Base-by-base conservation (phyloP, 2,329 filamentous ascomycete genomes). In the Scedosporium boydii region DNA sequence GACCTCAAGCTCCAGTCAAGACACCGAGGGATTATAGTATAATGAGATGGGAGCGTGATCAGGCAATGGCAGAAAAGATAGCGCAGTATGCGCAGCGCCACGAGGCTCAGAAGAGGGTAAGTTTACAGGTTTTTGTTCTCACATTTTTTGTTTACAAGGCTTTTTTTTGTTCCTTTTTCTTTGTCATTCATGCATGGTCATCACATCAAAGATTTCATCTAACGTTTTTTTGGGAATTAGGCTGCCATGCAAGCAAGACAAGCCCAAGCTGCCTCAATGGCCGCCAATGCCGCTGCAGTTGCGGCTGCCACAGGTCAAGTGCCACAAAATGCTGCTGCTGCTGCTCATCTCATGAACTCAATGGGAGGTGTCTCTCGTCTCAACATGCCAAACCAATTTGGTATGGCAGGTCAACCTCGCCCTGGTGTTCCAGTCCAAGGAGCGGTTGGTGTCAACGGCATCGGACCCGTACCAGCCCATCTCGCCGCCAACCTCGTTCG, bases 11-110 rank as follows among this genome's bases (percentile, higher is more conserved):
- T 70, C 61, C 61, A 16, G 18, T 61, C 70, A 90, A 92, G 70
- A 96, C 93, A 0, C 95, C 95, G 0, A 85, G 90, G 68, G 91
- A 98, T 67, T 96, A 97, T 72, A 97, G 93, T 70, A 82, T 90
- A 60, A 82, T 97, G 70, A 92, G 95, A 68, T 88, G 89, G 76
- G 93, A 98, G 70, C 86, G 91, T 55, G 93, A 98, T 68, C 81
- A 93, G 70, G 80, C 82, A 66, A 70, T 87, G 63, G 81, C 81
- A 21, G 84, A 87, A 71, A 81, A 82, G 69, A 80, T 87, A 77
- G 77, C 79, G 59, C 77, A 81, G 65, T 79, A 78, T 66, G 76
- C 79, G 60, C 79, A 81, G 66, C 83, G 88, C 63, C 86, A 89
- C 71, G 81, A 89, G 68, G 74, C 76, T 65, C 77, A 81, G 65